Percentiles rank a stretch among this genome's conserved stretches.
These are phyloP conservation scores for Acanthamoeba triangularis DNA, from an alignment of 208 protist genomes.

Conservation along the genomic window DNA sequence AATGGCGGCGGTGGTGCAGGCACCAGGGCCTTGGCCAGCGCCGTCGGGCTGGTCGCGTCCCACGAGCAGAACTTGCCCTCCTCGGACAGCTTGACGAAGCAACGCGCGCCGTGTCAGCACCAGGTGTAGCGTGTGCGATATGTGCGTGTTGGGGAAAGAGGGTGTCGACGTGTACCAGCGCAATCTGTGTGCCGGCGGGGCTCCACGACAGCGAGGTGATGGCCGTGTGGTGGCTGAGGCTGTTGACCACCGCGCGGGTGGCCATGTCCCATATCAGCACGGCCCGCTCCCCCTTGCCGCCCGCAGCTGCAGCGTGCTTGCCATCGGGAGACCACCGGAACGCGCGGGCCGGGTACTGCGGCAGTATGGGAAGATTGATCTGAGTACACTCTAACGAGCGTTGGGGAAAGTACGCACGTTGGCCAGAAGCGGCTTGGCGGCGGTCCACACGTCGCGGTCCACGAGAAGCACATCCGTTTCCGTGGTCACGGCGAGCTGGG, in stretches of 20 bases:
- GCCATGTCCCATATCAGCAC: background rate
- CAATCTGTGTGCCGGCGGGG: background rate
- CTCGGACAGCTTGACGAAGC: background rate
- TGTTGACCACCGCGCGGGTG: background rate
- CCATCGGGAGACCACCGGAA: background rate
- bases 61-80: constrained; percentile 31
- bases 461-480: background rate
- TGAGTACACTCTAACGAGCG: too few relatives aligned
- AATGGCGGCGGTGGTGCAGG: background rate
- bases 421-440: background rate
- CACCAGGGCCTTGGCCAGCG: background rate
- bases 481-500: background rate
- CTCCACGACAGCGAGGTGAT: background rate
- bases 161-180: background rate
- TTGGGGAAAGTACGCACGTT: background rate
- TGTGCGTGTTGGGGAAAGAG: background rate
- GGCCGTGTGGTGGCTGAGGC: background rate
- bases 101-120: background rate
- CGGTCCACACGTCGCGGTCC: constrained; percentile 13
- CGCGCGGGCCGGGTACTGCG: background rate
- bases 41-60: background rate
- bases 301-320: background rate
- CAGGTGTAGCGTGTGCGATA: background rate
- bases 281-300: background rate
- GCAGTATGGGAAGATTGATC: background rate